These are phyloP conservation scores for Erythrobasidium hasegawianum DNA, from an alignment of 1,284 basidiomycete species.

Conservation along the genomic window DNA sequence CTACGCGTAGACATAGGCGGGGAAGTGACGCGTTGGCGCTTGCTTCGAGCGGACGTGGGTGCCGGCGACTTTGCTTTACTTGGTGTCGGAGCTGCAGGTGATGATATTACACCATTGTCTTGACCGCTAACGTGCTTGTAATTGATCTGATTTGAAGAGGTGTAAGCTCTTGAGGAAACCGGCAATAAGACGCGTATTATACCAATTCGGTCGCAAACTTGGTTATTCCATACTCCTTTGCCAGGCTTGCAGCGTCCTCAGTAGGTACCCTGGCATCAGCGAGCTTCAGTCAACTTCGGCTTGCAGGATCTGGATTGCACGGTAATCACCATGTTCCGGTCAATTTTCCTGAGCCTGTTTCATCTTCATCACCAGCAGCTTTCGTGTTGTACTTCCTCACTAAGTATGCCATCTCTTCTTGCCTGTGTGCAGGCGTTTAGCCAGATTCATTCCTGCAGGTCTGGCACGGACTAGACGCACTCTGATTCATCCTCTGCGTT, in stretches of 20 bases:
- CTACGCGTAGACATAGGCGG: conserved; percentile 26
- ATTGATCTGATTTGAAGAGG: conserved; percentile 4
- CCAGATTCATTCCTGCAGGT: background rate
- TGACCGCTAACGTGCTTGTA: conserved; percentile 7
- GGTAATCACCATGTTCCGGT: conserved; percentile 41
- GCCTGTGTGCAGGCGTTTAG: conserved; percentile 5
- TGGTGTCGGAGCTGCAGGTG: conserved; percentile 31
- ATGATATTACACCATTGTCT: conserved; percentile 6
- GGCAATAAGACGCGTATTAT: background rate
- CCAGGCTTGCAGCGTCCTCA: conserved; percentile 36
- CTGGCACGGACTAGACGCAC: conserved; percentile 58
- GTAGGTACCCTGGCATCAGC: conserved; percentile 41
- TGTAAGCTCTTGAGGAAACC: background rate
- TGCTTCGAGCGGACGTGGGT: conserved; percentile 27
- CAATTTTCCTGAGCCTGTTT: conserved; percentile 39
- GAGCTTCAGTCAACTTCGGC: background rate
- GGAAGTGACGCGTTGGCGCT: conserved; percentile 30
- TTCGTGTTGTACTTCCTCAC: conserved; percentile 40
- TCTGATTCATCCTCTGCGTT: conserved; percentile 74
- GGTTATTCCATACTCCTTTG: conserved; percentile 41
- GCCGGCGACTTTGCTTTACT: conserved; percentile 25
- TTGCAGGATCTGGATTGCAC: background rate
- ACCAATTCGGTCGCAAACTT: conserved; percentile 41
- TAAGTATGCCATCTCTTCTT: conserved; percentile 32
- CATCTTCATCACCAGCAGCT: conserved; percentile 38